Evolutionary conservation across 495 filamentous ascomycete species (phyloP), one percentile per base, ranked within the genome.

Genomic region (Bathelium albidoporum): DNA sequence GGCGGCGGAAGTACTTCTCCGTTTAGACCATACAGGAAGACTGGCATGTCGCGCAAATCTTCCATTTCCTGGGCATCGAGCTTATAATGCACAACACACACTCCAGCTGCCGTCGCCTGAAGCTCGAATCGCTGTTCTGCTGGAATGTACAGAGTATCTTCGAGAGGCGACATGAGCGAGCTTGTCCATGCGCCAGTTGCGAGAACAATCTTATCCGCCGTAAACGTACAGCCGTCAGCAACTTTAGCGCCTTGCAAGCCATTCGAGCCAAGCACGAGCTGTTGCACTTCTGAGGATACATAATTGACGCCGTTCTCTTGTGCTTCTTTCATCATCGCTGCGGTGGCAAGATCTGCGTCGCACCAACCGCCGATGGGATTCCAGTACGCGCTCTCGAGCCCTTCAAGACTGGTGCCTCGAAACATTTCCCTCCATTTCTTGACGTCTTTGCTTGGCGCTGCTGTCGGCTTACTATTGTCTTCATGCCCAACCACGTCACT

Each of bases 1-100:
- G 77, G 75, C n/a, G 76, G 76, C 20, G 75, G 74, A 12, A 74
- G 39, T 59, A 73, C 71, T n/a, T 69, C 73, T 70, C 76, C 76
- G 62, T 72, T 44, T 24, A 67, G 71, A 1, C 75, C 73, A 63
- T 76, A 76, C 0, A 79, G 68, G 22, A 76, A 63, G 0, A 80
- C 73, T 1, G 77, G 74, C n/a, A 77, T 71, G 41, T 70, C 62
- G 12, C 63, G 49, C 41, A 74, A 73, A 2, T 64, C n/a, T 31
- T 64, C 31, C 26, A 64, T 66, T 58, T 80, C 78, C 3, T 34
- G 62, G 0, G 66, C 63, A 1, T 65, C 58, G 12, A 79, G 67
- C 60, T 74, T 70, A 34, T 74, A 74, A 68, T 76, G 73, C 12
- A 73, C 72, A 7, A 77, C 73, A 59, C 68, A 74, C 2, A 77